Evolutionary conservation across 306 rosid genomes (phyloP), one percentile per base, ranked within the genome.

Genomic region (Abrus pulchellus): DNA sequence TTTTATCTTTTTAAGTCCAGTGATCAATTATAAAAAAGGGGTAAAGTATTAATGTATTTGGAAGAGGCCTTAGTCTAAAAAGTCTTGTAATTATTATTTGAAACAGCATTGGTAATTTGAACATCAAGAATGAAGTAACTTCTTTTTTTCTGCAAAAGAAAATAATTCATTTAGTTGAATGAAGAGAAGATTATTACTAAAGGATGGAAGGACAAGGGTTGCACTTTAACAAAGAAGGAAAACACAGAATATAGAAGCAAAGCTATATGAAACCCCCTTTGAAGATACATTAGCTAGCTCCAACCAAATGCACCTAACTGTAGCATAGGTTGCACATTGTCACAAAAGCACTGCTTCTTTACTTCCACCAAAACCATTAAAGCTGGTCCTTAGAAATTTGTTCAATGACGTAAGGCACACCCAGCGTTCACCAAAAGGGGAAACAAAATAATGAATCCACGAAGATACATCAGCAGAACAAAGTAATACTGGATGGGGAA

Each of bases 201-300:
- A 27, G 43, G 36, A 8, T 33, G 12, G 36, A 7, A 50, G 41
- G 61, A 45, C 45, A 57, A 79, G 32, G 50, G 41, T 55, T 20
- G 36, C 75, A 34, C 56, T 61, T 12, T 12, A 65, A 52, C 44
- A 20, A 48, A 66, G 6, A 63, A 49, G 27, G 49, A 52, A 38
- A 77, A 77, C 63, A 45, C 41, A 40, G 11, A 66, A 40, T 47
- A 44, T 7, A 50, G 54, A 33, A 64, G 61, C 54, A 50, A 49
- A 48, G 52, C 28, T 76, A 12, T 49, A 63, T 11, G 3, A 27
- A 50, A 7, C n/a, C 47, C 10, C 9, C 13, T 20, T 43, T 74
- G 9, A 76, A 62, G 57, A 50, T 75, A 63, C 48, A 9, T 1
- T 4, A 62, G 36, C n/a, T 76, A 48, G 13, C 29, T 62, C 7